Evolutionary conservation across 2,329 filamentous ascomycete species (phyloP), one percentile per base, ranked within the genome.

Genomic region (Arthrinium puccinioides): DNA sequence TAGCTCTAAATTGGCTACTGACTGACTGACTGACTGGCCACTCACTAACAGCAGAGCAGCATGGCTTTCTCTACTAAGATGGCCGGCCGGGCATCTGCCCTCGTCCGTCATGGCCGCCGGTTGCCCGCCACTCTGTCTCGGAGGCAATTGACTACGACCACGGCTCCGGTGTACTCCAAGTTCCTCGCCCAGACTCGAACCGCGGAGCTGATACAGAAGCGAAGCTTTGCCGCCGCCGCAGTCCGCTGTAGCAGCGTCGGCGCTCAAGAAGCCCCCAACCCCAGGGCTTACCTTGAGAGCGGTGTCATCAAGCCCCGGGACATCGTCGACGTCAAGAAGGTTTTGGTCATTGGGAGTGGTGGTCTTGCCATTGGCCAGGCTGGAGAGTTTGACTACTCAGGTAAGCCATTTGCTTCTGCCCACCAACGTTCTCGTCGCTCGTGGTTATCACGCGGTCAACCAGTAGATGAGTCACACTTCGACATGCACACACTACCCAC

Each of bases 341-440:
- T 97, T 36, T 71, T 97, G 44, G 89, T 97, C 51, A 95, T 97
- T 69, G 90, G 90, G 42, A 89, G 83, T 67, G 90, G 90, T 69
- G 90, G 90, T 64, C 75, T 97, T 51, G 87, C 87, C 61, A 97
- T 97, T 76, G 90, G 90, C 46, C 90, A 97, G 67, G 90, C 90
- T 48, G 90, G 90, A 69, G 90, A 97, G 70, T 97, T 97, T 55
- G 90, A 97, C 67, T 97, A 97, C 66, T 97, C 92, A 63, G 90
- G 88, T 94, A 72, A 49, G 81, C 73, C 33, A n/a, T n/a, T 26
- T n/a, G 24, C 45, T 48, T 32, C 13, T 19, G 21, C 26, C n/a
- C 25, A 10, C 11, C 19, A 28, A 39, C 8, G 20, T 15, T 15
- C 14, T 3, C 32, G 9, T n/a, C 24, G 25, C 25, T 5, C 25